phyloP scores from a whole-genome alignment of 768 basidiomycete species.

The Xanthoconium purpureum region DNA sequence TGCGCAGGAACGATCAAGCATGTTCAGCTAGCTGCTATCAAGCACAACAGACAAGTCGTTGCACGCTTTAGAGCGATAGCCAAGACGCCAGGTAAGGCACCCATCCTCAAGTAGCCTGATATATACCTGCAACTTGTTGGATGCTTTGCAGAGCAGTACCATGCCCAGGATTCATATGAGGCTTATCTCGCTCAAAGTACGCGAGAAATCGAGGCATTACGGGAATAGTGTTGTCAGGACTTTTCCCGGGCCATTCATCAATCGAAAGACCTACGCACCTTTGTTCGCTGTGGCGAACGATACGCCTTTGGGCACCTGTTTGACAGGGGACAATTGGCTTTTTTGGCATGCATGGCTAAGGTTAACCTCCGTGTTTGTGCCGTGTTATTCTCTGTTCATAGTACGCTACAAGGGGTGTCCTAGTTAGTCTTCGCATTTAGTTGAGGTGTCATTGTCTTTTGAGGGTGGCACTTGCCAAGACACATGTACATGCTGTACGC shows the following conservation, averaged over 20 bases:
- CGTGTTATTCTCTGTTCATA: not conserved
- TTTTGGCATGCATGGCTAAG: not conserved
- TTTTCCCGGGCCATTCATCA: no score
- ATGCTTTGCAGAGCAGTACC: conserved; percentile 42
- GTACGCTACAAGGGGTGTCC: no score
- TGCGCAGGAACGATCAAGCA: conserved; percentile 81
- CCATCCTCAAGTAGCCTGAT: not conserved
- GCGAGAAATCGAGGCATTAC: conserved; percentile 61
- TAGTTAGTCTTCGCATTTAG: no score
- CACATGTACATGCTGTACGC: no score
- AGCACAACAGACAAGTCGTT: conserved; percentile 68
- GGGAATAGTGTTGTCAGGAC: conserved; percentile 42
- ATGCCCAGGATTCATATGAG: conserved; percentile 53
- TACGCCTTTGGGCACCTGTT: not conserved
- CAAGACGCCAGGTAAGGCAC: conserved; percentile 47
- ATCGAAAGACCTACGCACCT: not conserved
- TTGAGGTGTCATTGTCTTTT: no score
- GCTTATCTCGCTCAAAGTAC: conserved; percentile 54
- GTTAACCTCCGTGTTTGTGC: not conserved
- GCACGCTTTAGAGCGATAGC: conserved; percentile 60
- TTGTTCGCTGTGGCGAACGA: not conserved
- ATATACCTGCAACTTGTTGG: not conserved
- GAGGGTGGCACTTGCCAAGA: no score
- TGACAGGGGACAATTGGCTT: not conserved
- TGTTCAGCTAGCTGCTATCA: conserved; percentile 71